phyloP scores from a whole-genome alignment of 208 protist genomes.

The Wallacemonas sp. region DNA sequence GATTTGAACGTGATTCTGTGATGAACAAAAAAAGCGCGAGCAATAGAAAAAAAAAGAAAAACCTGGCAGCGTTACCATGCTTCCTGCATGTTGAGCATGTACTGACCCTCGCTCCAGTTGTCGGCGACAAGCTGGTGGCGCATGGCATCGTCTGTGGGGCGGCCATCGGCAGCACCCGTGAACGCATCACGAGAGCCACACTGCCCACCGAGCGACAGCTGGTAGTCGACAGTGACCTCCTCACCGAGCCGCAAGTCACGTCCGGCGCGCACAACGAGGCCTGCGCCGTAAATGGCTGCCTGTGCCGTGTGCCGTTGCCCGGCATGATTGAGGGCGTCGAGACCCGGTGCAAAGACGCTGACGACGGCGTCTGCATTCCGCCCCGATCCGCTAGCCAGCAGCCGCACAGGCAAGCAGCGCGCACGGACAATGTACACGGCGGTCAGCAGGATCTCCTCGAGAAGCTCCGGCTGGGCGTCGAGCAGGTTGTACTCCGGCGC shows the following conservation, averaged over 20 bases:
- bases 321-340: constrained; percentile 76
- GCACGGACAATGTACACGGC: constrained; percentile 74
- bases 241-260: constrained; percentile 44
- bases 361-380: constrained; percentile 28
- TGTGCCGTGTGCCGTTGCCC: constrained; percentile 22
- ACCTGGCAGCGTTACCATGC: background rate
- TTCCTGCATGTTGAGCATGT: constrained; percentile 12
- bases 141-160: background rate
- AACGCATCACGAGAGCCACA: no score
- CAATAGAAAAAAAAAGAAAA: constrained; percentile 13
- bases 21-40: no score
- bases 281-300: constrained; percentile 51
- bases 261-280: constrained; percentile 67
- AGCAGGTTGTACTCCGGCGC: constrained; percentile 58
- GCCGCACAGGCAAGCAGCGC: constrained; percentile 52
- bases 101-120: background rate
- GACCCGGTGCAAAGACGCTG: constrained; percentile 56
- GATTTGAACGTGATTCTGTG: no score
- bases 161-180: background rate
- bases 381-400: constrained; percentile 25
- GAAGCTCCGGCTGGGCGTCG: constrained; percentile 41
- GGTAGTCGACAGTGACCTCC: constrained; percentile 79
- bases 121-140: background rate
- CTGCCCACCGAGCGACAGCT: background rate
- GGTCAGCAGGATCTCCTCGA: constrained; percentile 60